These are phyloP conservation scores for Penicillium bovifimosum DNA, from an alignment of 495 filamentous ascomycete species.

Conservation along the genomic window DNA sequence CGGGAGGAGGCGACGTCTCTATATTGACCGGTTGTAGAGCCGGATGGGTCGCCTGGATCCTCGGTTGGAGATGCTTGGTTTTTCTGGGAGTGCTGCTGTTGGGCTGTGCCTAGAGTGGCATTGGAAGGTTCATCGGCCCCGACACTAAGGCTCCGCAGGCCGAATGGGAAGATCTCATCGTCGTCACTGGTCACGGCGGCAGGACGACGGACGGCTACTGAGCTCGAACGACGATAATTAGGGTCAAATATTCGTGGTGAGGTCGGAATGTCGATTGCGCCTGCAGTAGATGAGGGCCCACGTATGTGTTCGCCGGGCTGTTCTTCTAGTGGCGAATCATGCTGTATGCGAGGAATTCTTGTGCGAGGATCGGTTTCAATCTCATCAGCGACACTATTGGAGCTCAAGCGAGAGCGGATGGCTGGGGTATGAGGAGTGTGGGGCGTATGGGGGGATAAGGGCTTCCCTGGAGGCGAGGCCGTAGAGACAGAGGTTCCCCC, in stretches of 20 bases:
- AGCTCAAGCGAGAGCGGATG: constrained; percentile 85
- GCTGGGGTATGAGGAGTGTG: constrained; percentile 93
- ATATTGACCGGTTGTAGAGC: constrained; percentile 40
- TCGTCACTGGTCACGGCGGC: constrained; percentile 46
- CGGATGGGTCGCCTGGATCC: constrained; percentile 22
- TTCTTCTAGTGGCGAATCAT: constrained; percentile 35
- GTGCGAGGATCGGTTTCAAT: constrained; percentile 30
- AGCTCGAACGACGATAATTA: constrained; percentile 65
- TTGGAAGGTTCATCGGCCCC: constrained; percentile 62
- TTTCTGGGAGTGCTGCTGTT: constrained; percentile 41
- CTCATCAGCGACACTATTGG: constrained; percentile 79
- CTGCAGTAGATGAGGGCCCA: constrained; percentile 46
- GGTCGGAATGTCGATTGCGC: constrained; percentile 76
- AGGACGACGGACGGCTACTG: constrained; percentile 66
- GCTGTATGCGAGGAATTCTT: constrained; percentile 24
- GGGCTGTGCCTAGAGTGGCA: constrained; percentile 50
- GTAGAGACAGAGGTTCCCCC: constrained; percentile 75
- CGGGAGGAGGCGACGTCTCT: constrained; percentile 38
- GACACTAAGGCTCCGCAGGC: constrained; percentile 70
- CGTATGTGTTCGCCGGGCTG: constrained; percentile 38
- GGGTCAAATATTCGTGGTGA: constrained; percentile 62
- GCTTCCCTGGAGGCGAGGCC: constrained; percentile 85
- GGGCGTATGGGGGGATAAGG: constrained; percentile 87
- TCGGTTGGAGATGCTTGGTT: constrained; percentile 23
- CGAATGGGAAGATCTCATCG: constrained; percentile 55